Conservation (phyloP, 2,329 filamentous ascomycete species). For the Scedosporium boydii region DNA sequence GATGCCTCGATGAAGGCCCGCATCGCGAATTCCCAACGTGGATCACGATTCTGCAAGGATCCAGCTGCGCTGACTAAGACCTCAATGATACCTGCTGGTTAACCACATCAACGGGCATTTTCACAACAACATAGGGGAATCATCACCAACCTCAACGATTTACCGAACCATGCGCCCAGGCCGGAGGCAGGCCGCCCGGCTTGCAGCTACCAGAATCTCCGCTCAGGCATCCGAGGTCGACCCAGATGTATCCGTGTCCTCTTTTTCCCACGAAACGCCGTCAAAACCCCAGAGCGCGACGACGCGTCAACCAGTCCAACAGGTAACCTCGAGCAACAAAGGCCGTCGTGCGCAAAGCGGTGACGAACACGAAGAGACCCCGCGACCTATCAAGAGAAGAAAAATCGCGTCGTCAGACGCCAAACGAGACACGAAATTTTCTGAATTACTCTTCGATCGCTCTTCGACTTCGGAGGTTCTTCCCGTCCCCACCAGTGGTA, state of each 20-base stretch:
- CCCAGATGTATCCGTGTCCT: not conserved
- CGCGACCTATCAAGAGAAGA: not conserved
- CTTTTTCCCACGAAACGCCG: not conserved
- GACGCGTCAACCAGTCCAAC: not conserved
- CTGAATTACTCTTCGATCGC: not conserved
- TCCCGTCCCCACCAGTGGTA: not conserved
- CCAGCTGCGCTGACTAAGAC: too few relatives aligned
- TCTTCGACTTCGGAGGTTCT: not conserved
- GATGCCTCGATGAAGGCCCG: too few relatives aligned
- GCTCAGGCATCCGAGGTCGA: not conserved
- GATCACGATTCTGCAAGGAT: too few relatives aligned
- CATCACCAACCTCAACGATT: too few relatives aligned
- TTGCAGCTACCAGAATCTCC: conserved; percentile 1
- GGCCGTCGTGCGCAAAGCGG: not conserved
- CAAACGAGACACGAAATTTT: not conserved
- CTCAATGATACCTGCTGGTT: too few relatives aligned
- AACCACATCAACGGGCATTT: too few relatives aligned
- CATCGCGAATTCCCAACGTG: too few relatives aligned
- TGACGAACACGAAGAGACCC: not conserved
- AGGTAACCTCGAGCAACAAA: not conserved
- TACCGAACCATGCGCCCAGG: not conserved
- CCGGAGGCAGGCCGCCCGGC: not conserved
- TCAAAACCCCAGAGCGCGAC: not conserved
- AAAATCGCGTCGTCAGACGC: not conserved
- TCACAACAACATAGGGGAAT: too few relatives aligned